Evolutionary conservation across 805 yeast genomes (phyloP).

Genomic region (Yamadazyma philogaea): DNA sequence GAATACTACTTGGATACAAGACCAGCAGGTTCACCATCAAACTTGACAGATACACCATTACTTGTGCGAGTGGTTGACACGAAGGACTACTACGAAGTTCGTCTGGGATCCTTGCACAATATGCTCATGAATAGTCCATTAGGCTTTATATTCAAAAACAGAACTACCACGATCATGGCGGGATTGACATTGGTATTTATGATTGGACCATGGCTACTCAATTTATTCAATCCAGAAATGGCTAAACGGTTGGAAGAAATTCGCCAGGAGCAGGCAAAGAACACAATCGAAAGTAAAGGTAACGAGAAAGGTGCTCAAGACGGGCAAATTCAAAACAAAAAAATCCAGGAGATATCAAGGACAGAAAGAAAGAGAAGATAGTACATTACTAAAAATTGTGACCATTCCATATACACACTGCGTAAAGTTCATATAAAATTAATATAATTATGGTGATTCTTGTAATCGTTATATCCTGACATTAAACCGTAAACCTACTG

Average conservation of each 20-base stretch:
- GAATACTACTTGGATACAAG: constrained; percentile 19
- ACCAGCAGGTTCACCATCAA: neutral
- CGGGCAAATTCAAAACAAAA: neutral
- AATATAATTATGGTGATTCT: neutral
- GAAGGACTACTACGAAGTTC: constrained; percentile 34
- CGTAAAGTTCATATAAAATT: neutral
- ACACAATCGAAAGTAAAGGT: neutral
- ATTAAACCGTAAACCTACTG: constrained; percentile 28
- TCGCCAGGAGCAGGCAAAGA: constrained; percentile 12
- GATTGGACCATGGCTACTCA: constrained; percentile 30
- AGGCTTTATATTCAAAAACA: constrained; percentile 39
- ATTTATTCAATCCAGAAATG: constrained; percentile 34
- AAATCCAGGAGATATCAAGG: neutral
- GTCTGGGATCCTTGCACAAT: constrained; percentile 27
- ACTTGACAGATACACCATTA: neutral
- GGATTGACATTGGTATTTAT: constrained; percentile 25
- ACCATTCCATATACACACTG: neutral
- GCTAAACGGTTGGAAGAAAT: constrained; percentile 29
- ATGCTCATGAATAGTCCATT: constrained; percentile 40
- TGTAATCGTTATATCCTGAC: constrained; percentile 18
- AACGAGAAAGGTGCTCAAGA: too few relatives aligned
- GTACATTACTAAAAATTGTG: neutral
- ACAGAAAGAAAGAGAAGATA: constrained; percentile 4
- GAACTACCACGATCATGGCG: constrained; percentile 29
- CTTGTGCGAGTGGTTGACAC: constrained; percentile 14